These are phyloP conservation scores for Cicer bijugum DNA, from an alignment of 306 rosid species.

Conservation along the genomic window DNA sequence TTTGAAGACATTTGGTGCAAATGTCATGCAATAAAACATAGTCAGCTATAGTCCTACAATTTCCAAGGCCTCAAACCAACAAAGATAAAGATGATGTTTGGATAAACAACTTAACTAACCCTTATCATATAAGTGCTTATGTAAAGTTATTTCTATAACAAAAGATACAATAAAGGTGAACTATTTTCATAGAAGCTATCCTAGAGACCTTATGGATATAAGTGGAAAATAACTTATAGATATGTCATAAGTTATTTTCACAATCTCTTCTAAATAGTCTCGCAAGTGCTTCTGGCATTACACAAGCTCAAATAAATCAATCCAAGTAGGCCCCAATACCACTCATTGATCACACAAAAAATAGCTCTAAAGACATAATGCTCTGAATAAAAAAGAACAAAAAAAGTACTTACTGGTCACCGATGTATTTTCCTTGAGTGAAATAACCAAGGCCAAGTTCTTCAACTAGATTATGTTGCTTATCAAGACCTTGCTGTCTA, in stretches of 20 bases:
- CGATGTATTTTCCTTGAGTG: conserved; percentile 84
- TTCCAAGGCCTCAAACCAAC: conserved; percentile 2
- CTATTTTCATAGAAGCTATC: too few species aligned
- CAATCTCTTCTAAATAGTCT: too few species aligned
- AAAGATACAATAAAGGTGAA: too few species aligned
- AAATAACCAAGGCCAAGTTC: conserved; percentile 80
- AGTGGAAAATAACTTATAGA: too few species aligned
- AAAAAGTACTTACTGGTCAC: conserved; percentile 62
- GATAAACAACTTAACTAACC: too few species aligned
- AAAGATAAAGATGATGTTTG: not conserved
- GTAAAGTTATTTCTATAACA: too few species aligned
- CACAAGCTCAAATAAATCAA: too few species aligned
- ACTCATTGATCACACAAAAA: not conserved
- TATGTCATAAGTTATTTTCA: too few species aligned
- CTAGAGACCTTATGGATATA: too few species aligned
- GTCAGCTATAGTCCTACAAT: conserved; percentile 6
- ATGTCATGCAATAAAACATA: not conserved
- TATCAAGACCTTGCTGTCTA: conserved; percentile 67
- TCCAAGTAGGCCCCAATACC: not conserved
- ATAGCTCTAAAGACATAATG: not conserved
- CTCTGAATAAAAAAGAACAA: not conserved
- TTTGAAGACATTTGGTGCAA: conserved; percentile 12
- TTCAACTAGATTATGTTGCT: conserved; percentile 84
- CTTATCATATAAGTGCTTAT: too few species aligned
- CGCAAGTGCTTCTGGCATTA: too few species aligned